Base-by-base conservation (phyloP, 2,329 filamentous ascomycete genomes). In the Aspergillus sojae region DNA sequence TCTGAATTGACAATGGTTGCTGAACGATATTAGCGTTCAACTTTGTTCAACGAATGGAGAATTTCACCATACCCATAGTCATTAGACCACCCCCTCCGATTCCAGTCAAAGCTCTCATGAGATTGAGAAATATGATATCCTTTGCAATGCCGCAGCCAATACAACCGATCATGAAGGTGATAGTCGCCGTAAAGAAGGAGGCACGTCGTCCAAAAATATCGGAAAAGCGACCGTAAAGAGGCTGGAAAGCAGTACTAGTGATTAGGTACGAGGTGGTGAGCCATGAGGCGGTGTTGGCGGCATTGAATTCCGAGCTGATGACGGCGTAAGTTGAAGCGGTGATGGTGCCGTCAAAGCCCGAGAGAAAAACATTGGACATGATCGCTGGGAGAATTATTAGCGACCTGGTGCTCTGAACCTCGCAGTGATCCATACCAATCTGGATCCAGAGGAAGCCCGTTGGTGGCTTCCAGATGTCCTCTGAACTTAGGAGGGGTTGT, bases 21-120 rank as follows among this genome's bases (percentile, higher is more conserved):
- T 78, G 26, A 5, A 39, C 43, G 10, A 30, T 46, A 41, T 48
- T 43, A 50, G 39, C 23, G 21, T 7, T 10, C 41, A 45, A 48
- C 14, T 4, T 26, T 30, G 19, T 21, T 36, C 2, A 11, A 14
- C 1, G 41, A 19, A 45, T 30, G n/a, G 2, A 43, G 1, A 5
- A 14, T 7, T 23, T 6, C 23, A 41, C 62, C 66, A 55, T 67
- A 77, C 76, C 89, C 79, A 92, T 82, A 1, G 88, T 86, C 77
- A 91, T 84, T 56, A 90, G 83, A 0, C 90, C 91, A 0, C 91
- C 91, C 0, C 90, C 91, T 1, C 90, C 91, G 4, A 94, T 75
- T 0, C 91, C 91, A 65, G 89, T 91, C 7, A 91, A 78, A 0
- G 90, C 90, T 67, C 91, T 79, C 34, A 91, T 91, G 0, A 87